Evolutionary conservation across 768 basidiomycete species (phyloP).

Genomic region (Mycena metata): DNA sequence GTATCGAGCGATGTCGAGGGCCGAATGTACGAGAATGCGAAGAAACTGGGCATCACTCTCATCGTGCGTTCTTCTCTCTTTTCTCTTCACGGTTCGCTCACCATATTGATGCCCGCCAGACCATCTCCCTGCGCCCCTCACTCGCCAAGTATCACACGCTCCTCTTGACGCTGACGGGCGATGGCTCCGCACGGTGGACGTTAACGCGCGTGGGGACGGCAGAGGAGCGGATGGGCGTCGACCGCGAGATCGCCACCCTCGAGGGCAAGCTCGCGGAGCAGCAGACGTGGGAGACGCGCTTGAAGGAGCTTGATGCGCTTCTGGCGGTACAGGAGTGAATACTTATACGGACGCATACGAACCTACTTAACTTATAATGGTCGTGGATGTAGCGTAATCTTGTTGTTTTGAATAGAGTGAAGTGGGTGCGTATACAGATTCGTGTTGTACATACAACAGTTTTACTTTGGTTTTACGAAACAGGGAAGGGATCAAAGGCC

Average conservation of each 20-base stretch:
- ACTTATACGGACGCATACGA: no score
- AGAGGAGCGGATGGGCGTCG: conserved; percentile 81
- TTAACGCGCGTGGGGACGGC: conserved; percentile 78
- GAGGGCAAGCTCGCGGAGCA: conserved; percentile 80
- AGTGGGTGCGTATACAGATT: no score
- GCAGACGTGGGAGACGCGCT: conserved; percentile 76
- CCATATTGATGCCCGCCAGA: conserved; percentile 41
- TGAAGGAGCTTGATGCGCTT: conserved; percentile 72
- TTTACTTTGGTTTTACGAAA: no score
- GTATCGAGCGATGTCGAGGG: conserved; percentile 98
- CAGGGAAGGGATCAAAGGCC: no score
- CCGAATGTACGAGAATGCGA: conserved; percentile 94
- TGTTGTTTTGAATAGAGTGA: no score
- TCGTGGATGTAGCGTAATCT: no score
- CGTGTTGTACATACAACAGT: no score
- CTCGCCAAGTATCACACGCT: conserved; percentile 92
- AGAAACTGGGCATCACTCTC: conserved; percentile 89
- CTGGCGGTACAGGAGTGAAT: conserved; percentile 59
- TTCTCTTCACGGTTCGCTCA: background rate
- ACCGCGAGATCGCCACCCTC: conserved; percentile 78
- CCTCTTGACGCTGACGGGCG: conserved; percentile 83
- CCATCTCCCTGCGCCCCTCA: conserved; percentile 66
- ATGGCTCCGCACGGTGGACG: conserved; percentile 78
- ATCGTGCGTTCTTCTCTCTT: conserved; percentile 52
- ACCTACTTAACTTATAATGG: no score